Base-by-base conservation (phyloP, 768 basidiomycete species). In the Chiua virens region DNA sequence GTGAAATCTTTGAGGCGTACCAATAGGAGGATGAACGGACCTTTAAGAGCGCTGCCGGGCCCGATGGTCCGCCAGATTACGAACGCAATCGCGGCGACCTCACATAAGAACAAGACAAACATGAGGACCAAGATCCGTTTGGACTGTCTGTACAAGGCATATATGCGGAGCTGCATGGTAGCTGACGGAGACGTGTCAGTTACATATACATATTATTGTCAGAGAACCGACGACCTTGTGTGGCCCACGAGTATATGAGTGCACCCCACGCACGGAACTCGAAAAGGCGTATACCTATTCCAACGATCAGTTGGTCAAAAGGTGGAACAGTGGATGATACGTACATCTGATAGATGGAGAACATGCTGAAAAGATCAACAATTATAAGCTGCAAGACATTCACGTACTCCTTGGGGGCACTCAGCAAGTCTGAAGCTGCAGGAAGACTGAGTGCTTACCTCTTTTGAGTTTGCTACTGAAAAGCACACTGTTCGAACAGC, bases 131-230 rank as follows among this genome's bases (percentile, higher is more conserved):
- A 28, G 23, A 61, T 53, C 36, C 20, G 51, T 28, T 38, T 61
- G n/a, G 67, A 61, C 5, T 53, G 64, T 44, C 49, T 52, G 53
- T 69, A 69, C 65, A 71, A 57, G 5, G 69, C 67, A 23, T 69
- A 71, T 58, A 69, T 56, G 43, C 67, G 67, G 40, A 69, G 63
- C 27, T 61, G 59, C 67, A 71, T 71, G 15, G 61, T 69, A 10
- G 56, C 67, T 69, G 40, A 28, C 14, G 18, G 14, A 18, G 17
- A 45, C 22, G 39, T 20, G 30, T 65, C n/a, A 63, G 49, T 25
- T 18, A 47, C 8, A 5, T 18, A 18, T 8, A 22, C 5, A 23
- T 40, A 35, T 14, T 3, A 22, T 39, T 25, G 30, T 18, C n/a
- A 7, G 18, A 21, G 36, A 45, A 45, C 14, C 27, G n/a, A 38